Evolutionary conservation across 192 early-diverging fungal genomes (phyloP).

Genomic region (Thoreauomyces humboldtii): DNA sequence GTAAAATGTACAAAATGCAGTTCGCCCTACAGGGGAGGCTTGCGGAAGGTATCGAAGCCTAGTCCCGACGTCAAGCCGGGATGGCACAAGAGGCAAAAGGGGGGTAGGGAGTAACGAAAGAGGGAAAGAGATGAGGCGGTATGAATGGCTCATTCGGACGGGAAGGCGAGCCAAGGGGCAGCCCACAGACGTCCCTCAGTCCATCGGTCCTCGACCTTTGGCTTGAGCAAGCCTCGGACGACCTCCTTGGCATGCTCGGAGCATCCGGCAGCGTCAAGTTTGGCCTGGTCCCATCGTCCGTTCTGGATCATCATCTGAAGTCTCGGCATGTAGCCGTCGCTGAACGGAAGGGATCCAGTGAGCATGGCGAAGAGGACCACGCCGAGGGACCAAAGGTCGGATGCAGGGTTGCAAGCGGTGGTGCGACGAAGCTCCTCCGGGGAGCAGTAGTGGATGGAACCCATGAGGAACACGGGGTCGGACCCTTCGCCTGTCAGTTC

Average conservation of each 20-base stretch:
- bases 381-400: constrained; percentile 79
- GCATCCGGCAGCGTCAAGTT: constrained; percentile 16
- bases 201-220: constrained; percentile 38
- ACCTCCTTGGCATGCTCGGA: constrained; percentile 36
- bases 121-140: neutral
- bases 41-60: too few relatives aligned
- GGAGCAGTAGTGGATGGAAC: constrained; percentile 15
- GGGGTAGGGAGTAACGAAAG: too few relatives aligned
- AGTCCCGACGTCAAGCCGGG: too few relatives aligned
- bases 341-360: constrained; percentile 68
- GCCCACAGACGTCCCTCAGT: constrained; percentile 26
- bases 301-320: constrained; percentile 68
- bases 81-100: too few relatives aligned
- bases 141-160: neutral
- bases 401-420: constrained; percentile 43
- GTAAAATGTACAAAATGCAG: too few relatives aligned
- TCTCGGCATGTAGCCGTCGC: constrained; percentile 70
- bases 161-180: constrained; percentile 18
- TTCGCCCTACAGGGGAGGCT: too few relatives aligned
- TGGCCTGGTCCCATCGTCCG: constrained; percentile 55
- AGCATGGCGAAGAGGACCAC: constrained; percentile 72
- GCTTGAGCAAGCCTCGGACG: constrained; percentile 35
- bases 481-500: constrained; percentile 20
- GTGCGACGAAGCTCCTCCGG: constrained; percentile 60
- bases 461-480: constrained; percentile 18